These are phyloP conservation scores for Globisporangium camurandrum DNA, from an alignment of 352 stramenopile genomes.

Conservation along the genomic window DNA sequence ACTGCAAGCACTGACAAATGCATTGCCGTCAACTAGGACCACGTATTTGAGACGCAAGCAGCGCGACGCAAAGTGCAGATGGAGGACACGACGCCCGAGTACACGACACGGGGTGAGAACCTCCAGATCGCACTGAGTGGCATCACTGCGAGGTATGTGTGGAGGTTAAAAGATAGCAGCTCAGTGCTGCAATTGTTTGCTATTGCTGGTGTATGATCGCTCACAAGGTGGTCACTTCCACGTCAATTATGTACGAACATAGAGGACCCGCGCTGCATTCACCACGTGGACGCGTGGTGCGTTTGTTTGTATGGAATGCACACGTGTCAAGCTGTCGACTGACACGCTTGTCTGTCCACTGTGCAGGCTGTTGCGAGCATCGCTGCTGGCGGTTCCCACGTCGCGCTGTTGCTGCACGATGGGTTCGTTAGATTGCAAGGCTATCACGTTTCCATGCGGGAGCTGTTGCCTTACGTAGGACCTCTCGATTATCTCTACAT, in stretches of 20 bases:
- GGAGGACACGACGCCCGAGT: slow-evolving; percentile 50
- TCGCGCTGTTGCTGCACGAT: slow-evolving; percentile 69
- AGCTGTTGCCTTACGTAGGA: no score
- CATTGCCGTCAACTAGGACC: slow-evolving; percentile 21
- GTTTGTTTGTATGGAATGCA: not conserved
- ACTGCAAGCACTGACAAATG: not conserved
- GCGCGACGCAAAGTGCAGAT: slow-evolving; percentile 43
- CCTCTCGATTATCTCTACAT: no score
- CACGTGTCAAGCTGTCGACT: not conserved
- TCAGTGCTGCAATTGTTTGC: not conserved
- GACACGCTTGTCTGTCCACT: not conserved
- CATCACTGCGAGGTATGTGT: slow-evolving; percentile 62
- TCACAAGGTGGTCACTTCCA: not conserved
- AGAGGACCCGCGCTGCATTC: slow-evolving; percentile 60
- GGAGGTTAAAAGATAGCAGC: no score
- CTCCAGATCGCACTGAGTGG: slow-evolving; percentile 61
- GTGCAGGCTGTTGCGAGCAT: slow-evolving; percentile 54
- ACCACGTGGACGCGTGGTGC: slow-evolving; percentile 41
- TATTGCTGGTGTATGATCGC: no score
- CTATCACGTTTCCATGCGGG: no score
- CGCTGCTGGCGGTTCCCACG: slow-evolving; percentile 75
- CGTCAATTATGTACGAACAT: not conserved
- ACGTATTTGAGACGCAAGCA: slow-evolving; percentile 39
- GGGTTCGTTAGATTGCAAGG: slow-evolving; percentile 49
- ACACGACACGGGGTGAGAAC: slow-evolving; percentile 49